Percentiles rank a stretch among this genome's conserved stretches.
Evolutionary conservation across 768 basidiomycete genomes (phyloP).

Genomic region (Leccinum disarticulatum): DNA sequence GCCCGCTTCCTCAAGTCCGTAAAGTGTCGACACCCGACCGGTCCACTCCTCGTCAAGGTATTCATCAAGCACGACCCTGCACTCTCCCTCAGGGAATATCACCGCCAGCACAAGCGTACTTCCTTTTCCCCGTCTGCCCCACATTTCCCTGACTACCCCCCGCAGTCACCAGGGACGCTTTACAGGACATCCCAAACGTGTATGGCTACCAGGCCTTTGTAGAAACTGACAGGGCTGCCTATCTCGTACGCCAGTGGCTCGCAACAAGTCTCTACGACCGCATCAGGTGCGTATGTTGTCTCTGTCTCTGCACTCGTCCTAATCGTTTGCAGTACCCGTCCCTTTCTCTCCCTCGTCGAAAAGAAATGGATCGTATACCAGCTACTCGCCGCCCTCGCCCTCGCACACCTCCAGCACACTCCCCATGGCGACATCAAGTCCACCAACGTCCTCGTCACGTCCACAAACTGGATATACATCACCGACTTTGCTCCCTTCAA

Average conservation of each 20-base stretch:
- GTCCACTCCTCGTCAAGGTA: constrained; percentile 87
- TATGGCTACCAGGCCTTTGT: constrained; percentile 87
- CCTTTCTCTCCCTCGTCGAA: constrained; percentile 87
- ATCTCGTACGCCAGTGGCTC: constrained; percentile 92
- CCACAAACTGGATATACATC: constrained; percentile 93
- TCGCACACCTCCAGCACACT: constrained; percentile 81
- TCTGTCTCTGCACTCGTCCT: not conserved
- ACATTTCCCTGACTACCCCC: not conserved
- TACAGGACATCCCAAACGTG: constrained; percentile 83
- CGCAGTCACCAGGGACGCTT: constrained; percentile 80
- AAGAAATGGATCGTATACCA: constrained; percentile 99
- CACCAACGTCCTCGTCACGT: constrained; percentile 93
- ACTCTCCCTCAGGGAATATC: constrained; percentile 71
- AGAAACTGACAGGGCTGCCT: constrained; percentile 96
- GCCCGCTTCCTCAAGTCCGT: constrained; percentile 68
- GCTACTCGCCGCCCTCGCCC: constrained; percentile 79
- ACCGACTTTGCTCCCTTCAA: constrained; percentile 96
- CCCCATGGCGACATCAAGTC: constrained; percentile 98
- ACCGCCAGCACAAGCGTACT: constrained; percentile 75
- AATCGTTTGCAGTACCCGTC: constrained; percentile 70
- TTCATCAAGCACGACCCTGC: constrained; percentile 94
- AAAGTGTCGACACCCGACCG: constrained; percentile 80
- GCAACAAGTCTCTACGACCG: constrained; percentile 95
- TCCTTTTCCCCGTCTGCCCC: constrained; percentile 20
- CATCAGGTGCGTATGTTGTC: constrained; percentile 74